Evolutionary conservation across 2,329 filamentous ascomycete species (phyloP).

Genomic region (Didymella glomerata): DNA sequence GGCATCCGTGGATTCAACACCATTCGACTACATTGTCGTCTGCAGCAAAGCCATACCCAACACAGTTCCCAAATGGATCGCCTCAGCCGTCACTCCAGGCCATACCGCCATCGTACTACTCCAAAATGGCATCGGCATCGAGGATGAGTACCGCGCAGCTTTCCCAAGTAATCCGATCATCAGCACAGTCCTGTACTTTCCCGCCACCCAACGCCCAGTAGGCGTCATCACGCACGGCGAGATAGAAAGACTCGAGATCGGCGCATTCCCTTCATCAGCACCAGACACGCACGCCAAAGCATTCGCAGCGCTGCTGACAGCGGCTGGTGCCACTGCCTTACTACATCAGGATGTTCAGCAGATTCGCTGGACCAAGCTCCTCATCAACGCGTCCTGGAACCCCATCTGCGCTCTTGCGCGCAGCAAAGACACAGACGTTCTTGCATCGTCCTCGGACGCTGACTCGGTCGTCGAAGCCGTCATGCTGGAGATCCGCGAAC

Average conservation of each 20-base stretch:
- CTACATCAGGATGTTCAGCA: constrained; percentile 64
- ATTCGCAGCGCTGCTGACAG: constrained; percentile 55
- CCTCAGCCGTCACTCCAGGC: constrained; percentile 49
- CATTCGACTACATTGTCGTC: constrained; percentile 60
- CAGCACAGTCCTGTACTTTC: constrained; percentile 65
- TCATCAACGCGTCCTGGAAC: constrained; percentile 70
- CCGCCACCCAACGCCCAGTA: constrained; percentile 59
- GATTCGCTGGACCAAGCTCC: constrained; percentile 67
- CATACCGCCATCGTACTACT: constrained; percentile 66
- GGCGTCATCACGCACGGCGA: constrained; percentile 59
- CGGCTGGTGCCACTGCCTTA: constrained; percentile 58
- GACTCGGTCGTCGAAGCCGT: constrained; percentile 51
- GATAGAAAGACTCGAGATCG: constrained; percentile 60
- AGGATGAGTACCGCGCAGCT: constrained; percentile 60
- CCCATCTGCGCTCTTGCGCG: constrained; percentile 66
- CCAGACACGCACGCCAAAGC: constrained; percentile 24
- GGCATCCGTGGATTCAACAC: constrained; percentile 25
- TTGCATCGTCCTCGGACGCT: constrained; percentile 53
- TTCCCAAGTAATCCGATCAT: constrained; percentile 64
- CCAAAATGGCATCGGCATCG: constrained; percentile 70
- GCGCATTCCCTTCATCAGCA: constrained; percentile 56
- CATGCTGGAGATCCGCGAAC: constrained; percentile 57
- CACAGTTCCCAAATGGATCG: constrained; percentile 49
- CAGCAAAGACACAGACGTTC: constrained; percentile 61
- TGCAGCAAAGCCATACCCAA: constrained; percentile 58